phyloP scores from a whole-genome alignment of 768 basidiomycete genomes.

The Rhizopogon sp. region DNA sequence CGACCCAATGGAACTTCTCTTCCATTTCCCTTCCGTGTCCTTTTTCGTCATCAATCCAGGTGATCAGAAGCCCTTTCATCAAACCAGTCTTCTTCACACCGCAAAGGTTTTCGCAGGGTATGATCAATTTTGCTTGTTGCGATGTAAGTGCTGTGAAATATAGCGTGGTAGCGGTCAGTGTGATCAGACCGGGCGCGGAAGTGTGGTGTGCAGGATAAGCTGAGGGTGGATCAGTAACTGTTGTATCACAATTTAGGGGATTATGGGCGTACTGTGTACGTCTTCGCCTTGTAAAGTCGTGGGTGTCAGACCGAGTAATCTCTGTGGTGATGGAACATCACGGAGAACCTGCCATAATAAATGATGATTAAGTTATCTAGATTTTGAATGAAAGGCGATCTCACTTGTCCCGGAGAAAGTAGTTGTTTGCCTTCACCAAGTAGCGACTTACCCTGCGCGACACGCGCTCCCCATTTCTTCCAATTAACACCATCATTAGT shows the following conservation, averaged over 20 bases:
- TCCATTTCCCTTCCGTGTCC: constrained; percentile 34
- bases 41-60: constrained; percentile 32
- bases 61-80: constrained; percentile 47
- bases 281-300: constrained; percentile 11
- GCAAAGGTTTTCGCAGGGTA: constrained; percentile 42
- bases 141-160: constrained; percentile 54
- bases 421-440: constrained; percentile 37
- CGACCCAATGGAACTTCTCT: constrained; percentile 57
- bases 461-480: constrained; percentile 52
- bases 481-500: constrained; percentile 34
- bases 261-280: constrained; percentile 28
- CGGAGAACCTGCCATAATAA: too few species aligned
- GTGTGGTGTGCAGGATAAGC: constrained; percentile 58
- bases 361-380: too few species aligned
- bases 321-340: too few species aligned
- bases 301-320: background rate
- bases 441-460: constrained; percentile 41
- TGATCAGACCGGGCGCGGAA: constrained; percentile 54
- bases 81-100: constrained; percentile 55
- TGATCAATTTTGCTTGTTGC: constrained; percentile 36
- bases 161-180: constrained; percentile 42
- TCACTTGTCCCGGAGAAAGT: constrained; percentile 30
- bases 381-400: constrained; percentile 15
- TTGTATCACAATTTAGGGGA: background rate
- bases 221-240: constrained; percentile 16